Evolutionary conservation across 75 land plant species (phyloP), one percentile per base, ranked within the genome.

Genomic region (Isoetes taiwanensis): DNA sequence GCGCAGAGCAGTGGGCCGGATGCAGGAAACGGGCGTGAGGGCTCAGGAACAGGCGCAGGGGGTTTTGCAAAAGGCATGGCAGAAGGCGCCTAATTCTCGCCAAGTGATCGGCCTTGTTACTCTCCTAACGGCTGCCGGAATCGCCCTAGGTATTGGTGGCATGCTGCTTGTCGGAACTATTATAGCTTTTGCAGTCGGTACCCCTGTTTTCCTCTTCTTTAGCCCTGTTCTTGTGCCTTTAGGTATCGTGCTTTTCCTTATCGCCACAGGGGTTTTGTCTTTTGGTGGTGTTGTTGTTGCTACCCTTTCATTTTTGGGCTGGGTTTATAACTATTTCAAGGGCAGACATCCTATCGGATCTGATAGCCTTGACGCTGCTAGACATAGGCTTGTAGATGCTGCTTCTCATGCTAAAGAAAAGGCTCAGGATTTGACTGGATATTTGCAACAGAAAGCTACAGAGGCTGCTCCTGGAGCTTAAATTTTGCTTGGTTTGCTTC

Each of bases 131-230:
- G 50, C 25, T 6, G 50, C 23, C 8, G n/a, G 16, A 8, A 23
- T 46, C 25, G 50, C 50, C 8, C 50, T 46, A 6, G 50, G 16
- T 8, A 46, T 46, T n/a, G 50, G n/a, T 8, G 50, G 50, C 16
- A 23, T 46, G 21, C 16, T 23, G 19, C n/a, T 46, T 5, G 50
- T 16, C 6, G 50, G 50, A 19, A 46, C 50, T 6, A 23, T 46
- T 8, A 6, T 46, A 6, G 25, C 50, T 6, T n/a, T 46, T 16
- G 21, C 23, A 6, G 8, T 46, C 6, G 50, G 21, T 6, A 3
- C 50, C 25, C 50, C 50, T 5, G 50, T 46, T 16, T 46, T 46
- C n/a, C 50, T 46, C 50, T 23, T 46, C 50, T n/a, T 46, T 16
- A 46, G 50, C 50, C 50, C 50, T 5, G 38, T 46, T 16, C 16